A percentile compares a stretch with the other conserved stretches of the same genome.
Conservation (phyloP, 257 asterid genomes). For the Prunella vulgaris region DNA sequence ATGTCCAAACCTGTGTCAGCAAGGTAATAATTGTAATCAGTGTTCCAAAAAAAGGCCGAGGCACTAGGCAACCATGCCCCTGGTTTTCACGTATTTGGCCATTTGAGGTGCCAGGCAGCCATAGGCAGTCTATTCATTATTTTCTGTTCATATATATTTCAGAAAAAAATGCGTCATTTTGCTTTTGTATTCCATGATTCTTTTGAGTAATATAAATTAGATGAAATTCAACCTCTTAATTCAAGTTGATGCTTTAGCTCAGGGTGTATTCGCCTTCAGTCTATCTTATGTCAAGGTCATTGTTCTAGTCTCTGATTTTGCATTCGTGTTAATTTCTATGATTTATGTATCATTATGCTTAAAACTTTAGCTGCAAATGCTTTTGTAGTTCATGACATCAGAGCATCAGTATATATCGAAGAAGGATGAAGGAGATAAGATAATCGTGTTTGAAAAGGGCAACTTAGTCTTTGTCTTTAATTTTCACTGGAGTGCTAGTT, state of each 20-base stretch:
- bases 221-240: not conserved
- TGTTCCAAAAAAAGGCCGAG: not conserved
- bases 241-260: not conserved
- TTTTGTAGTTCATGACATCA: constrained; percentile 87
- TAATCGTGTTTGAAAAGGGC: constrained; percentile 78
- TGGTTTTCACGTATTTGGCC: no score
- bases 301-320: constrained; percentile 12
- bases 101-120: no score
- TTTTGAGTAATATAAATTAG: not conserved
- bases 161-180: not conserved
- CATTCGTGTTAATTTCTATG: not conserved
- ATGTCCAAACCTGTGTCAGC: not conserved
- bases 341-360: not conserved
- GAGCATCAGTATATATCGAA: constrained; percentile 82
- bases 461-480: constrained; percentile 83
- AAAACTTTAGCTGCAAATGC: not conserved
- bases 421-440: constrained; percentile 77
- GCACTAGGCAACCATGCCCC: not conserved
- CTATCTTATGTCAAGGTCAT: not conserved
- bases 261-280: not conserved
- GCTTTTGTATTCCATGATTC: not conserved
- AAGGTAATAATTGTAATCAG: not conserved
- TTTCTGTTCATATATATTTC: not conserved
- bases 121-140: not conserved
- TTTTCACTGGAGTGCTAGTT: constrained; percentile 83